Conservation (phyloP, 1,284 basidiomycete genomes). For the Cutaneotrichosporon cyanovorans region DNA sequence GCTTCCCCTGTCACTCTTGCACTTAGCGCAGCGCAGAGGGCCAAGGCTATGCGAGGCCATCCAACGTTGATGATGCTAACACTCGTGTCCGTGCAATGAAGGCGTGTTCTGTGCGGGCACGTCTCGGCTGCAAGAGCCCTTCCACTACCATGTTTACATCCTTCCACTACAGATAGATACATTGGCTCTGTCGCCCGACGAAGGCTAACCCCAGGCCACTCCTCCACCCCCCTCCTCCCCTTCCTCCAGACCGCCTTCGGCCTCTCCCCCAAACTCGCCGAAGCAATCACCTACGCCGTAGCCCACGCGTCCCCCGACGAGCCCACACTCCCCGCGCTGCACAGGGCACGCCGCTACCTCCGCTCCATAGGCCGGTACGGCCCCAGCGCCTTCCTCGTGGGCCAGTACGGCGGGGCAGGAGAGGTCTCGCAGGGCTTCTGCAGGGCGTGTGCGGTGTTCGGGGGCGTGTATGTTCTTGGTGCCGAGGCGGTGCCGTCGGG, state of each 20-base stretch:
- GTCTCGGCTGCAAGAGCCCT: no score
- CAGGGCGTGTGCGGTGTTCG: slow-evolving; percentile 74
- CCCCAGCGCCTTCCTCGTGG: slow-evolving; percentile 79
- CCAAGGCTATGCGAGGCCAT: no score
- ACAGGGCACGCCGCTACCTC: slow-evolving; percentile 64
- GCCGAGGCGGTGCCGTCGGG: slow-evolving; percentile 24
- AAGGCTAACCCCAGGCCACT: slow-evolving; percentile 48
- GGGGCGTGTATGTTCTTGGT: slow-evolving; percentile 74
- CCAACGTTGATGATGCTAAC: no score
- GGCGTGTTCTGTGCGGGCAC: no score
- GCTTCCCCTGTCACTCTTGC: no score
- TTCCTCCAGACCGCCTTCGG: slow-evolving; percentile 61
- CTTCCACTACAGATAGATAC: no score
- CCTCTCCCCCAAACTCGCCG: slow-evolving; percentile 55
- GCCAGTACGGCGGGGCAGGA: slow-evolving; percentile 87
- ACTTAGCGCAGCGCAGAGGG: no score
- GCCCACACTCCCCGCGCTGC: slow-evolving; percentile 56
- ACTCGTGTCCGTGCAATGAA: no score
- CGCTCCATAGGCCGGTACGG: slow-evolving; percentile 81
- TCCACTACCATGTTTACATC: no score
- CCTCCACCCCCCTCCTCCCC: slow-evolving; percentile 53
- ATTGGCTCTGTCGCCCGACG: no score
- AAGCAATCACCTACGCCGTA: slow-evolving; percentile 63
- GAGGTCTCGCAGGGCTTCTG: slow-evolving; percentile 93
- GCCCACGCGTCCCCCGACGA: slow-evolving; percentile 60